Percentiles rank a stretch among this genome's conserved stretches.
Evolutionary conservation across 2,329 filamentous ascomycete genomes (phyloP).

Genomic region (Coniochaeta prunicola): DNA sequence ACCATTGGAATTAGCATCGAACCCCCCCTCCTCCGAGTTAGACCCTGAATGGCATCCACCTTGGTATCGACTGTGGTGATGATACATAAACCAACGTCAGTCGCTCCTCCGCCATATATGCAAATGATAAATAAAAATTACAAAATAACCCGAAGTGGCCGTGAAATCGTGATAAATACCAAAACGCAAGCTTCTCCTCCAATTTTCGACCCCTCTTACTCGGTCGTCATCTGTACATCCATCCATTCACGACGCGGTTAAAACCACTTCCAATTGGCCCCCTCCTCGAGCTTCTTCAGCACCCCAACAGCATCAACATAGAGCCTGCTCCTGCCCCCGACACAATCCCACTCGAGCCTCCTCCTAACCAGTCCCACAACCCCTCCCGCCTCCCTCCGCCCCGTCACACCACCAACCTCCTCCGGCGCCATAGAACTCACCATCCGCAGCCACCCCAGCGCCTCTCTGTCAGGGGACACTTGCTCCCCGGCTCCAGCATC

Average conservation of each 20-base stretch:
- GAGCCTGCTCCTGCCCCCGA: slow-evolving; percentile 39
- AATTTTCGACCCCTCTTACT: no score
- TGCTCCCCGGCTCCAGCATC: background rate
- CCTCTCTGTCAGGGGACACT: slow-evolving; percentile 15
- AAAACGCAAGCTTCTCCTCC: background rate
- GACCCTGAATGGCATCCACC: no score
- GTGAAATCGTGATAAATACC: background rate
- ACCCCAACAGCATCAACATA: slow-evolving; percentile 47
- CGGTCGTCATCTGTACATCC: no score
- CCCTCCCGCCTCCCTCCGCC: slow-evolving; percentile 32
- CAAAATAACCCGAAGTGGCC: background rate
- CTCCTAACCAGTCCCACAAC: slow-evolving; percentile 42
- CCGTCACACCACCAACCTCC: slow-evolving; percentile 28
- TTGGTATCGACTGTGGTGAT: background rate
- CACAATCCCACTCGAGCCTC: slow-evolving; percentile 40
- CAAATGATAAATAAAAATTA: background rate
- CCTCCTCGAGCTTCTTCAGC: slow-evolving; percentile 42
- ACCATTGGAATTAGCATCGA: no score
- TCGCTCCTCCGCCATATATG: background rate
- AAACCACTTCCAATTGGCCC: slow-evolving; percentile 33
- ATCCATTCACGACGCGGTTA: slow-evolving; percentile 12
- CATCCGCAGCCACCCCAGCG: slow-evolving; percentile 28
- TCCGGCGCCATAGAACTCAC: slow-evolving; percentile 32
- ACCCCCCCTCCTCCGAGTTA: no score
- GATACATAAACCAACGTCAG: background rate